Base-by-base conservation (phyloP, 495 filamentous ascomycete genomes). In the Penicillium ucsense region DNA sequence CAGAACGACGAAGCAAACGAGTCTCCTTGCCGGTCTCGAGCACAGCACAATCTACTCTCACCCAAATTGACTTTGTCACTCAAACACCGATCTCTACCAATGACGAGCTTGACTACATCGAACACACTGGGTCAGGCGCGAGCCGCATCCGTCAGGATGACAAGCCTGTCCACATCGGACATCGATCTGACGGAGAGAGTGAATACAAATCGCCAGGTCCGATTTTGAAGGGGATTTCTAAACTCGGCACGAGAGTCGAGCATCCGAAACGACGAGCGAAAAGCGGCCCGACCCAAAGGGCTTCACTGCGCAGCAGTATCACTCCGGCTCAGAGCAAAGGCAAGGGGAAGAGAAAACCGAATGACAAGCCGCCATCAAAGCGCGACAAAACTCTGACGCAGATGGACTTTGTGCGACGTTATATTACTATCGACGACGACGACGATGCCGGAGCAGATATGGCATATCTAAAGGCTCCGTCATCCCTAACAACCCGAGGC, bases 361-460 rank as follows among this genome's bases (percentile, higher is more conserved):
- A 53, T 29, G 51, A 53, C 6, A 55, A 59, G 8, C 46, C 57
- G 8, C n/a, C 43, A 12, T 35, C 39, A 41, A 63, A 64, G 47
- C 57, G 59, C 11, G 59, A 70, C 29, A 72, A 71, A 37, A 74
- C 71, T 4, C 58, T 74, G 6, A 74, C 71, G 7, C 71, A 74
- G 48, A 74, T 74, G 68, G 59, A 70, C 41, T 74, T 68, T 46
- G 68, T 74, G 39, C 61, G 60, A 31, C 68, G 64, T 3, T 66
- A 63, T 38, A 54, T 71, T 35, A 55, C 62, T 33, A 65, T 74
- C 38, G 62, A 68, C 10, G 54, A 64, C 6, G 66, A 69, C 28
- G 66, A 67, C 34, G 62, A 63, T 10, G 41, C 55, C 31, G 67
- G 72, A 41, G 39, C 59, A 45, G 63, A 67, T 31, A 45, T 70